Base-by-base conservation (phyloP, 176 grass and related monocot genomes). In the Oryza nivara region DNA sequence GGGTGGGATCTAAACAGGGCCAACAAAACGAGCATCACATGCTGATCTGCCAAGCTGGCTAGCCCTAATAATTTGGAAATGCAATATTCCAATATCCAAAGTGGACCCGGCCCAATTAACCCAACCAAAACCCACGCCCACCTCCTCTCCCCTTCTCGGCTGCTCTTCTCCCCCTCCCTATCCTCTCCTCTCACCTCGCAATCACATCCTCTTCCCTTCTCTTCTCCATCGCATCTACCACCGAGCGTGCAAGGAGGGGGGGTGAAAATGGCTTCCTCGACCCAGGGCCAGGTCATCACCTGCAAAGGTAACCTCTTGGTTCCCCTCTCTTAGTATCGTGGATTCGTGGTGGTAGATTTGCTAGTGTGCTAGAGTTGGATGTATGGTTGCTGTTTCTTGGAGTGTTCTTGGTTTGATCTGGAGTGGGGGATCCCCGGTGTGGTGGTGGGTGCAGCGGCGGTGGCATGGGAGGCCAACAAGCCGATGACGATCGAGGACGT, bases 401-500 rank as follows among this genome's bases (percentile, higher is more conserved):
- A 20, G 22, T 80, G 7, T 30, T 58, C 77, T 82, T 78, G 45
- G 6, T 82, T 78, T 87, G 84, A 92, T 82, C 73, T 85, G 77
- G 68, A 23, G 26, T 32, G 30, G 30, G 30, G 30, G 30, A 32
- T 32, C 30, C 30, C 30, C 30, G 30, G 30, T 32, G 30, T 32
- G 30, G 30, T 32, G 78, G 2, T 83, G 35, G 65, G 28, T 81
- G 51, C 88, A 99, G 96, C 96, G 74, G 96, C 96, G 78, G 96
- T 96, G 72, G 93, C 93, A 52, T 99, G 90, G 83, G 93, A 96
- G 77, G 83, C 96, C 67, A 96, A 96, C 89, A 87, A 91, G 81
- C 91, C 96, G 11, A 75, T 94, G 71, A 90, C 92, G 81, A 89
- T 99, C 64, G 93, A 99, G 88, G 96, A 99, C 78, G 96, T 99